Evolutionary conservation across 345 rosid genomes (phyloP).

Genomic region (Jatropha curcas): DNA sequence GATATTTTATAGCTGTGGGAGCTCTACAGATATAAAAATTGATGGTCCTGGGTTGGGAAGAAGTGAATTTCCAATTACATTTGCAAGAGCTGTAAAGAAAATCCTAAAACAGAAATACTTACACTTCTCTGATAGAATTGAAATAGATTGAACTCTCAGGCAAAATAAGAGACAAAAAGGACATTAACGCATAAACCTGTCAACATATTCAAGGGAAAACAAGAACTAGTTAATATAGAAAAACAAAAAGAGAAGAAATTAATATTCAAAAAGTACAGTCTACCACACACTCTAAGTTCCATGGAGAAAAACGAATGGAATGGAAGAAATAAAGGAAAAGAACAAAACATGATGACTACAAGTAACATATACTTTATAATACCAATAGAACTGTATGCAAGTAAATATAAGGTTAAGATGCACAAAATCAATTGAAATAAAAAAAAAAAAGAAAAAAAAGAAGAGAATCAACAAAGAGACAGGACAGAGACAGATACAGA

Average conservation of each 20-base stretch:
- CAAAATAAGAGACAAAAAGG: slow-evolving; percentile 78
- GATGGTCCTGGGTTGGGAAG: neutral
- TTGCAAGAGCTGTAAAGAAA: neutral
- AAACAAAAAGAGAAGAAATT: neutral
- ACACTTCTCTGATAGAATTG: slow-evolving; percentile 97
- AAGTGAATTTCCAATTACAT: neutral
- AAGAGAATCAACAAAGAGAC: neutral
- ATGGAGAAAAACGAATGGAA: neutral
- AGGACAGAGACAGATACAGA: neutral
- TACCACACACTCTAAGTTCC: neutral
- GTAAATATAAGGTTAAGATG: neutral
- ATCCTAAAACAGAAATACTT: slow-evolving; percentile 36
- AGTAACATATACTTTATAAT: neutral
- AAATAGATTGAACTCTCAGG: slow-evolving; percentile 79
- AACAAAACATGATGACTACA: neutral
- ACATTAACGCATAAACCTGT: slow-evolving; percentile 91
- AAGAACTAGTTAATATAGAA: neutral
- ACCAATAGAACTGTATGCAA: too few relatives aligned
- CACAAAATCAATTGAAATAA: neutral
- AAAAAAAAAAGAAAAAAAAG: too few relatives aligned
- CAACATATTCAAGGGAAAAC: neutral
- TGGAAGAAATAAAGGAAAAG: neutral
- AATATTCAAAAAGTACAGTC: slow-evolving; percentile 1
- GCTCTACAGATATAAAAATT: too few relatives aligned
- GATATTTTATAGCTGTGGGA: too few relatives aligned